Evolutionary conservation across 768 basidiomycete species (phyloP).

Genomic region (Lepiota venenata): DNA sequence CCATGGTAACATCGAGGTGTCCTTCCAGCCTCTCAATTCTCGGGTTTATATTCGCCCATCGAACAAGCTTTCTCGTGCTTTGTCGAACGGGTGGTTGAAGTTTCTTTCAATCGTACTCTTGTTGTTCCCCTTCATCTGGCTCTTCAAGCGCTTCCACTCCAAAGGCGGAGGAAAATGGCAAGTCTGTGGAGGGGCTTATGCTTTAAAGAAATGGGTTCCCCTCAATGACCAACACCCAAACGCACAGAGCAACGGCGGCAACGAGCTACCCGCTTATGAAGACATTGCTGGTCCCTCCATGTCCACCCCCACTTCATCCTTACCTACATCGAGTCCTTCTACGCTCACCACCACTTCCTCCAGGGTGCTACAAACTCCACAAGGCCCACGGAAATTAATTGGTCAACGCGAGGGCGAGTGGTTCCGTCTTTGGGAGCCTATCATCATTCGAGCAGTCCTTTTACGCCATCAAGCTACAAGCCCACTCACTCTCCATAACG

Average conservation of each 20-base stretch:
- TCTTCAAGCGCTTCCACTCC: slow-evolving; percentile 66
- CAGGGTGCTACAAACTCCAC: slow-evolving; percentile 26
- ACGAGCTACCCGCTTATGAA: slow-evolving; percentile 15
- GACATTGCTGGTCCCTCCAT: slow-evolving; percentile 7
- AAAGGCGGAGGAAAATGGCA: slow-evolving; percentile 73
- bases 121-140: slow-evolving; percentile 80
- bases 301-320: neutral
- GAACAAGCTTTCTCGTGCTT: slow-evolving; percentile 59
- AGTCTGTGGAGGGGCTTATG: slow-evolving; percentile 73
- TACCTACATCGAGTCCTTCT: neutral
- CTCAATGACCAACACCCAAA: slow-evolving; percentile 17
- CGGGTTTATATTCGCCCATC: slow-evolving; percentile 65
- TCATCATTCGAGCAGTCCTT: slow-evolving; percentile 59
- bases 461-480: slow-evolving; percentile 38
- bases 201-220: slow-evolving; percentile 53
- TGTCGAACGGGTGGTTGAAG: slow-evolving; percentile 71
- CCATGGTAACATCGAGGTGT: slow-evolving; percentile 43
- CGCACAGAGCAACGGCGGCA: neutral
- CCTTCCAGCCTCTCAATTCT: slow-evolving; percentile 42
- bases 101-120: slow-evolving; percentile 64
- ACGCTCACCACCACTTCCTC: neutral
- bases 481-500: slow-evolving; percentile 19
- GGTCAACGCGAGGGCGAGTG: slow-evolving; percentile 75
- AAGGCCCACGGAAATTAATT: slow-evolving; percentile 38
- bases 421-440: slow-evolving; percentile 74